Evolutionary conservation across 139 green algal genomes (phyloP).

Genomic region (Diplosphaera chodatii): DNA sequence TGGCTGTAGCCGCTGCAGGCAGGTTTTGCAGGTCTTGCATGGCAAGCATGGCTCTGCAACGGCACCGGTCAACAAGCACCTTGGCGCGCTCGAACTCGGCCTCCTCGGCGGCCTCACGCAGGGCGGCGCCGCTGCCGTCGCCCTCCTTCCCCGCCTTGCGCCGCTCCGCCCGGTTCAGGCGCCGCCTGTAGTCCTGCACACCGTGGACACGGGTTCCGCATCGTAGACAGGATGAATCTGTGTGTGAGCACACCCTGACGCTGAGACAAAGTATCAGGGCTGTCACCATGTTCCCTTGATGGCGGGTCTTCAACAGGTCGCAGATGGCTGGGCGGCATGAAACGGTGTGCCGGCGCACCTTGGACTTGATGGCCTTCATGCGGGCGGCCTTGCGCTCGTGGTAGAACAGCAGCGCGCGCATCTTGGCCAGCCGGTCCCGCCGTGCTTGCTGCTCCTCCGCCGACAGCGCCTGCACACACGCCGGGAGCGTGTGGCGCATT

Average conservation of each 20-base stretch:
- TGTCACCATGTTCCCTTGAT: too few relatives aligned
- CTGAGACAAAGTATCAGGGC: too few relatives aligned
- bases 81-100: conserved; percentile 71
- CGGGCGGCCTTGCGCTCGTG: conserved; percentile 85
- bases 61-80: too few relatives aligned
- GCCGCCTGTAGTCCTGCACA: conserved; percentile 36
- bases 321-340: too few relatives aligned
- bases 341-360: conserved; percentile 28
- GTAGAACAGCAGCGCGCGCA: conserved; percentile 85
- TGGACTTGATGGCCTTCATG: conserved; percentile 84
- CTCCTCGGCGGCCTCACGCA: conserved; percentile 36
- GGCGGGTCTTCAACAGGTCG: too few relatives aligned
- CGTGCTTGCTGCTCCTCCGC: conserved; percentile 73
- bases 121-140: not conserved
- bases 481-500: too few relatives aligned
- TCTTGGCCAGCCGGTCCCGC: conserved; percentile 62
- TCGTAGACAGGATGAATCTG: too few relatives aligned
- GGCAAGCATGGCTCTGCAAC: too few relatives aligned
- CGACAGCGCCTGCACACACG: conserved; percentile 40
- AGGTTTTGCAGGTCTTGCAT: too few relatives aligned
- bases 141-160: conserved; percentile 14
- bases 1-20: too few relatives aligned
- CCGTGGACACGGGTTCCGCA: too few relatives aligned
- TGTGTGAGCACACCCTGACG: too few relatives aligned
- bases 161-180: conserved; percentile 36